Conservation (phyloP, 306 rosid species). For the Ormosia semicastrata region DNA sequence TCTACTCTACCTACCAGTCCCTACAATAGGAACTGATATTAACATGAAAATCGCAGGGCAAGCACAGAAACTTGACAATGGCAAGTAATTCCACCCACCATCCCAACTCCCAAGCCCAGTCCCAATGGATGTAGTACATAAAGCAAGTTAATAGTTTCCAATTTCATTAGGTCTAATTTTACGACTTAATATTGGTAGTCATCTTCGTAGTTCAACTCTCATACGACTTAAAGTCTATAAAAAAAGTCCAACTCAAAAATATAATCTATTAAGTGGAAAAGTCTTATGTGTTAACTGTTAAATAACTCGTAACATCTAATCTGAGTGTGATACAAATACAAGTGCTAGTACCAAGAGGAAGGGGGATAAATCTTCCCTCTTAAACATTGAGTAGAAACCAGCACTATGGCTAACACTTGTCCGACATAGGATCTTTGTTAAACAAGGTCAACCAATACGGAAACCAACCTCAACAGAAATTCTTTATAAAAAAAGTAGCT, state of each 20-base stretch:
- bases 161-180: neutral
- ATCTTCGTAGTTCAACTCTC: no score
- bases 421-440: slow-evolving; percentile 13
- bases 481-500: slow-evolving; percentile 37
- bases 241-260: no score
- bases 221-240: no score
- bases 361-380: neutral
- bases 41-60: slow-evolving; percentile 14
- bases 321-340: neutral
- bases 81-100: slow-evolving; percentile 10
- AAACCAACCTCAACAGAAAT: slow-evolving; percentile 27
- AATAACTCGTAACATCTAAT: neutral
- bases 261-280: no score
- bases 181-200: no score
- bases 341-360: slow-evolving; percentile 1
- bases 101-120: neutral
- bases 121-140: neutral
- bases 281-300: no score
- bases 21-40: slow-evolving; percentile 29
- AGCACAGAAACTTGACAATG: slow-evolving; percentile 16
- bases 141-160: neutral
- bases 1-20: slow-evolving; percentile 30
- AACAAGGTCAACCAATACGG: slow-evolving; percentile 7
- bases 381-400: slow-evolving; percentile 2
- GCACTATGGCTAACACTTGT: slow-evolving; percentile 23